phyloP scores from a whole-genome alignment of 2,329 filamentous ascomycete genomes.

The Botryotinia narcissicola region DNA sequence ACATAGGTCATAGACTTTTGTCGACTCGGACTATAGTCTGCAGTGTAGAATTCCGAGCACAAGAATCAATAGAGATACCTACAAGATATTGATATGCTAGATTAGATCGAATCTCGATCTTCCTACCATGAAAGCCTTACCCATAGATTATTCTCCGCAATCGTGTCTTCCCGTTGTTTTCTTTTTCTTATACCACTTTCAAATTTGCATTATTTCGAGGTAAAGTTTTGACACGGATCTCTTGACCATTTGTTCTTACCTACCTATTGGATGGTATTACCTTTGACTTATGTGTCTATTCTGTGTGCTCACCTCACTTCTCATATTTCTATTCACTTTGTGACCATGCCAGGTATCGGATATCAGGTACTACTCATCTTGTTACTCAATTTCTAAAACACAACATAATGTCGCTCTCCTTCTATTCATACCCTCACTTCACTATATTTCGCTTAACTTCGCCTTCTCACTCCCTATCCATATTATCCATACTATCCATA shows the following conservation, averaged over 20 bases:
- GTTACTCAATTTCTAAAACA: background rate
- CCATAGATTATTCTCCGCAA: background rate
- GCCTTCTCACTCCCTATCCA: no score
- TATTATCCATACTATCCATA: accelerated
- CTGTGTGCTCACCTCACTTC: no score
- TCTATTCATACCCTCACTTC: background rate
- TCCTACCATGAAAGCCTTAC: background rate
- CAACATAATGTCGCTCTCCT: background rate
- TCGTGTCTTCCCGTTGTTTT: background rate
- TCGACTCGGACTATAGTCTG: background rate
- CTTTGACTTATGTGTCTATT: background rate
- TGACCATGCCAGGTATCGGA: background rate
- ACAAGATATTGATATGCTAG: background rate
- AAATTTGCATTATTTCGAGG: background rate
- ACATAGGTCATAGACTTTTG: background rate
- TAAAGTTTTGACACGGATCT: background rate
- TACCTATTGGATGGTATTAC: background rate
- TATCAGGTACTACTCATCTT: accelerated
- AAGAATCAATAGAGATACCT: background rate
- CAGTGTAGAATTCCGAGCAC: background rate
- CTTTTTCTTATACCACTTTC: background rate
- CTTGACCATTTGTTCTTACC: background rate
- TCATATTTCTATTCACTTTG: background rate
- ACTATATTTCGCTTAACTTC: background rate
- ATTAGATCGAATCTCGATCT: background rate